These are phyloP conservation scores for Hydnomerulius pinastri DNA, from an alignment of 768 basidiomycete genomes.

Conservation along the genomic window DNA sequence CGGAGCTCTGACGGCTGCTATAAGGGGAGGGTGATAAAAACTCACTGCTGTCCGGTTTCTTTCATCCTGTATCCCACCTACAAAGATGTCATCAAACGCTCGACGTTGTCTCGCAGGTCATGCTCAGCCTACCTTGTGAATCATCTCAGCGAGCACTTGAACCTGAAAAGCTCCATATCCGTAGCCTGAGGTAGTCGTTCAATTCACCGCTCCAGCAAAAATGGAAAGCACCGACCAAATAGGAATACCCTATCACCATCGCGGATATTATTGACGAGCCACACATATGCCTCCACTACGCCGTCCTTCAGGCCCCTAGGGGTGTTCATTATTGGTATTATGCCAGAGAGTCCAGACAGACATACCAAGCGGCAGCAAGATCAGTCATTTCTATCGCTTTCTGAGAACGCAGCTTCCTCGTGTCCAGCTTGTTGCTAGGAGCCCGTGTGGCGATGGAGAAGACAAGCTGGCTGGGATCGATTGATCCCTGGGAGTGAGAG, in stretches of 20 bases:
- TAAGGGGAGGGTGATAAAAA: no score
- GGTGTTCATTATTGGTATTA: background rate
- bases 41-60: no score
- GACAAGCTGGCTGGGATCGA: no score
- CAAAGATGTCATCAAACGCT: background rate
- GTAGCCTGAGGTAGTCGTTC: background rate
- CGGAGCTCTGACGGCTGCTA: no score
- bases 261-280: background rate
- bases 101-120: background rate
- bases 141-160: slow-evolving; percentile 1
- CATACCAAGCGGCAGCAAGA: background rate
- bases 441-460: no score
- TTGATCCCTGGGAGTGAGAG: background rate
- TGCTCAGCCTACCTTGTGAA: background rate
- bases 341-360: background rate
- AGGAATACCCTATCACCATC: slow-evolving; percentile 3
- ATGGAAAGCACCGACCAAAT: background rate
- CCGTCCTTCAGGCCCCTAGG: background rate
- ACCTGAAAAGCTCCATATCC: slow-evolving; percentile 2
- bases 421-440: background rate
- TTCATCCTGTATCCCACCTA: slow-evolving; percentile 20
- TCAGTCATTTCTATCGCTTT: background rate
- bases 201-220: background rate
- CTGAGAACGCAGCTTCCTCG: background rate
- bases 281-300: background rate